Evolutionary conservation across 1,284 basidiomycete species (phyloP).

Genomic region (Trichosporon inkin): DNA sequence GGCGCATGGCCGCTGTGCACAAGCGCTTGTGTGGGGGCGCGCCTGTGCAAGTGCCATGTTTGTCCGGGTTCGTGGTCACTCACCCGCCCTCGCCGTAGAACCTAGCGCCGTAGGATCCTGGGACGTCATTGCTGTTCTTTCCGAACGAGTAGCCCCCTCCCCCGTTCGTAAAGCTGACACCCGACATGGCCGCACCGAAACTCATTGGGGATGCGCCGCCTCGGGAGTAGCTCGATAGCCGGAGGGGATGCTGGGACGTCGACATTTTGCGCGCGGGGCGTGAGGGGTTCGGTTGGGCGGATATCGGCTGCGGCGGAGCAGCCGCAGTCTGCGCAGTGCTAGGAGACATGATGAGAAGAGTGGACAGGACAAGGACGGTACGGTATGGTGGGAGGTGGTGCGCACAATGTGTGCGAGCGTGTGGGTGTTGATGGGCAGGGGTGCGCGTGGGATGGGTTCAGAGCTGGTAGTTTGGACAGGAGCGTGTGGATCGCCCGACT

Average conservation of each 20-base stretch:
- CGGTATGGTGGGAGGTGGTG: background rate
- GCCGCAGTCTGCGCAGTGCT: slow-evolving; percentile 2
- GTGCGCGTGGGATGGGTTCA: background rate
- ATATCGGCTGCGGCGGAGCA: slow-evolving; percentile 16
- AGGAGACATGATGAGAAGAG: background rate
- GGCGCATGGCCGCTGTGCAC: background rate
- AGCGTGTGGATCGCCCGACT: slow-evolving; percentile 1
- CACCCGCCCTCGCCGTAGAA: slow-evolving; percentile 44
- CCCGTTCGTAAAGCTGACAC: slow-evolving; percentile 43
- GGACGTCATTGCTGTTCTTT: slow-evolving; percentile 22
- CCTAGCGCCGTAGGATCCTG: slow-evolving; percentile 36
- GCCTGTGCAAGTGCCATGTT: slow-evolving; percentile 7
- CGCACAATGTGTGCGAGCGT: background rate
- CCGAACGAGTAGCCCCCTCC: slow-evolving; percentile 39
- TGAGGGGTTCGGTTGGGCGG: slow-evolving; percentile 24
- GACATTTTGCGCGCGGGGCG: slow-evolving; percentile 20
- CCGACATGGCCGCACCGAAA: slow-evolving; percentile 45
- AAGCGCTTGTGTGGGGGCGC: slow-evolving; percentile 30
- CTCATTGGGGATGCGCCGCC: slow-evolving; percentile 41
- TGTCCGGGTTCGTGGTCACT: slow-evolving; percentile 17
- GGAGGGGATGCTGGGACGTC: slow-evolving; percentile 14
- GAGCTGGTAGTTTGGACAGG: background rate
- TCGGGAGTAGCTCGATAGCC: slow-evolving; percentile 12
- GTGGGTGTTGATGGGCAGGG: background rate
- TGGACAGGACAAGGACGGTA: background rate